These are phyloP conservation scores for Neodidymelliopsis sp. DNA, from an alignment of 2,329 filamentous ascomycete species.

Conservation along the genomic window DNA sequence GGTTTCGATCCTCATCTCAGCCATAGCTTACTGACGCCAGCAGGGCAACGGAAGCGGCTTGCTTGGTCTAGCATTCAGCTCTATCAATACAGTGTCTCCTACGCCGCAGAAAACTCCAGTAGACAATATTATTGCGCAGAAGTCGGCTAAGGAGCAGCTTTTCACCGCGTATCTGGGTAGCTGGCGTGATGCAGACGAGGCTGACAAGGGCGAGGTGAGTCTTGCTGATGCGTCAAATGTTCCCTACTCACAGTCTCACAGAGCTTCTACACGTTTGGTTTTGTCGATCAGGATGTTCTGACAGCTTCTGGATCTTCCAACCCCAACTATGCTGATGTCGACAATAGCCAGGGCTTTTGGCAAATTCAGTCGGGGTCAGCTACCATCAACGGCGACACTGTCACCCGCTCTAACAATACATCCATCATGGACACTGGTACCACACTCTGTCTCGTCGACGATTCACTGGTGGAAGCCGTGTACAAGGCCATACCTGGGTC, in stretches of 20 bases:
- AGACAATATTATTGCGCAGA: conserved; percentile 70
- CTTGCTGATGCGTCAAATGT: no score
- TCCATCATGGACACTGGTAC: conserved; percentile 72
- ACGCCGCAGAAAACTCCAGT: conserved; percentile 67
- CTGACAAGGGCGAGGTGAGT: conserved; percentile 50
- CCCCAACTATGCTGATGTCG: conserved; percentile 63
- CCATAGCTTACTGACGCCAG: background rate
- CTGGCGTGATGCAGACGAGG: conserved; percentile 57
- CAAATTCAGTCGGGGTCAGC: conserved; percentile 61
- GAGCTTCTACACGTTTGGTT: conserved; percentile 58
- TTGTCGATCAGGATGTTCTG: conserved; percentile 56
- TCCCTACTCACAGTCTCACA: background rate
- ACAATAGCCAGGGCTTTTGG: conserved; percentile 69
- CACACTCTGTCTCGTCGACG: conserved; percentile 67
- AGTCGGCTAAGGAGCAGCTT: conserved; percentile 54
- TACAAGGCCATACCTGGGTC: conserved; percentile 65
- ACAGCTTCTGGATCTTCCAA: conserved; percentile 60
- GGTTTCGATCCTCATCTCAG: no score
- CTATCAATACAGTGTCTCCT: conserved; percentile 69
- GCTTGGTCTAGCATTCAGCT: conserved; percentile 70
- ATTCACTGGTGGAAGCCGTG: conserved; percentile 63
- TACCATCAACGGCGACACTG: conserved; percentile 54
- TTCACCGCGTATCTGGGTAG: conserved; percentile 71
- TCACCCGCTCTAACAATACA: conserved; percentile 37
- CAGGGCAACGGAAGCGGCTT: conserved; percentile 67